Base-by-base conservation (phyloP, 2,329 filamentous ascomycete genomes). In the Xylariaceae sp. region DNA sequence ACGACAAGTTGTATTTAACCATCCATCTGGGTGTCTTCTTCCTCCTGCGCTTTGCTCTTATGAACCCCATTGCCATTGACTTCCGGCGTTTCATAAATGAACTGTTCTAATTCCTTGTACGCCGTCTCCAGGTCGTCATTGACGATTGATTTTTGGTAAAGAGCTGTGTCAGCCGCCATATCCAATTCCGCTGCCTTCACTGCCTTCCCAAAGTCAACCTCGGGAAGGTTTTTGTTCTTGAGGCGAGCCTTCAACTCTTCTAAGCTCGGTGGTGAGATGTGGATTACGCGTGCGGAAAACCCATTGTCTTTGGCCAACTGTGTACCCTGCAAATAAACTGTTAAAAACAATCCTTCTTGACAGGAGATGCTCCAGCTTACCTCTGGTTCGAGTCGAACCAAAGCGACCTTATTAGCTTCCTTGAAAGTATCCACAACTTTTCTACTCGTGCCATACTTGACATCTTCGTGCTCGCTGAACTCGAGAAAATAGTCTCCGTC, bases 401-500 rank as follows among this genome's bases (percentile, higher is more conserved):
- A 56, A 1, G 82, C 76, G 30, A 91, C 79, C 63, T 84, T 84
- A 38, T 78, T 79, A 9, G 70, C 63, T 41, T 78, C 75, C 15
- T 70, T 66, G 19, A 83, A 71, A 11, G 71, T 70, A 14, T 81
- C 77, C 1, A 83, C 70, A 2, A 71, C 68, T 51, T 75, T 79
- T 52, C 70, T 71, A 61, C 73, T 81, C 2, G 80, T 84, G 18
- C 81, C 82, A 52, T 81, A 82, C 54, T 76, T 70, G 39, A 70
- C 66, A 2, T 71, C 76, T 12, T 75, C 72, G 18, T 73, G 70
- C 44, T 73, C 75, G 38, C 71, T 74, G 53, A 75, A 82, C 61
- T 83, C 81, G 36, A 84, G 65, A 39, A 85, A 75, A 41, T 77
- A 74, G 53, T 85, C 81, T 11, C 78, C 75, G 51, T 84, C 81